These are phyloP conservation scores for Hypoxylon intermedium DNA, from an alignment of 495 filamentous ascomycete genomes.

Conservation along the genomic window DNA sequence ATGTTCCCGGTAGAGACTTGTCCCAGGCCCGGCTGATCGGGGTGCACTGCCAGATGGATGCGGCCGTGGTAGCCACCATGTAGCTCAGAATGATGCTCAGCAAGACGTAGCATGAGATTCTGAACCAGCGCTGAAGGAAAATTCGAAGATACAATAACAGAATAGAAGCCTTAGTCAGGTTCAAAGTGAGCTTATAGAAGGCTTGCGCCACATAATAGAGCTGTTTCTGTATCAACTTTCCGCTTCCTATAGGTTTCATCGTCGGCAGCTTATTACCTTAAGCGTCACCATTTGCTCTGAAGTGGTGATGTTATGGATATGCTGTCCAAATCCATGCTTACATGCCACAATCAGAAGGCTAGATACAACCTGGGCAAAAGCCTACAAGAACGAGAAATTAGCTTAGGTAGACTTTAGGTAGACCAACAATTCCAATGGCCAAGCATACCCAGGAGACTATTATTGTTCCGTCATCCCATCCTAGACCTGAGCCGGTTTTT, in stretches of 20 bases:
- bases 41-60: slow-evolving; percentile 59
- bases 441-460: slow-evolving; percentile 43
- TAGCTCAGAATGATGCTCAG: slow-evolving; percentile 35
- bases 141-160: slow-evolving; percentile 48
- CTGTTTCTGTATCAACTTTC: slow-evolving; percentile 15
- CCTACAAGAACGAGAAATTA: slow-evolving; percentile 24
- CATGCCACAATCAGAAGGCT: slow-evolving; percentile 45
- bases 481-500: slow-evolving; percentile 41
- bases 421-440: neutral
- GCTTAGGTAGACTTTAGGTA: neutral
- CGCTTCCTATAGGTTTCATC: neutral
- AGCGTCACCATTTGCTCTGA: slow-evolving; percentile 39
- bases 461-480: slow-evolving; percentile 48
- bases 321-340: slow-evolving; percentile 47
- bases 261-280: slow-evolving; percentile 35
- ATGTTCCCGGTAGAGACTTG: slow-evolving; percentile 54
- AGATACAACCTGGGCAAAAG: slow-evolving; percentile 39
- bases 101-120: slow-evolving; percentile 32
- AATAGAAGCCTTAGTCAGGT: slow-evolving; percentile 46
- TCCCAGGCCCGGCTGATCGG: slow-evolving; percentile 63
- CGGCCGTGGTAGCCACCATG: slow-evolving; percentile 38
- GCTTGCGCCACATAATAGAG: slow-evolving; percentile 43
- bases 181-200: slow-evolving; percentile 44
- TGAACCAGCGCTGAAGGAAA: slow-evolving; percentile 44
- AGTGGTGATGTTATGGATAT: slow-evolving; percentile 38